Evolutionary conservation across 1,284 basidiomycete genomes (phyloP).

Genomic region (Laetiporus sulphureus): DNA sequence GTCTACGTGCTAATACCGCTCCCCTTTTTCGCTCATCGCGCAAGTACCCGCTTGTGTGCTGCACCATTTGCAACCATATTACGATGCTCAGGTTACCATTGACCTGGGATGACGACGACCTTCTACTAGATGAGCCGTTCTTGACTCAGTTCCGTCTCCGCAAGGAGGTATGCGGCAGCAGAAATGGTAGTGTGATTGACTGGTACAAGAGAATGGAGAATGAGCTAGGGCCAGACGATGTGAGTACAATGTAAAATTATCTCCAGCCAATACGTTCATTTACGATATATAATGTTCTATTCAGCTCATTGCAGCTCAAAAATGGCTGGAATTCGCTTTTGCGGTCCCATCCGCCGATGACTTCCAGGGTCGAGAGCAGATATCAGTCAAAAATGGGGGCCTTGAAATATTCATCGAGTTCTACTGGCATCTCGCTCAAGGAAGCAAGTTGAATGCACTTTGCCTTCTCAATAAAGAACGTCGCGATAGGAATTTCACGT

Average conservation of each 20-base stretch:
- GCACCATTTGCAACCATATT: too few relatives aligned
- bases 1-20: too few relatives aligned
- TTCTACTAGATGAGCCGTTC: constrained; percentile 27
- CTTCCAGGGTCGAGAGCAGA: background rate
- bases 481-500: background rate
- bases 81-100: constrained; percentile 18
- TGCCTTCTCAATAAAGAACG: background rate
- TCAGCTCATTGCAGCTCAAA: background rate
- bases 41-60: too few relatives aligned
- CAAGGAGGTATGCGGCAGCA: background rate
- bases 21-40: too few relatives aligned
- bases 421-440: constrained; percentile 19
- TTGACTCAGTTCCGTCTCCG: constrained; percentile 14
- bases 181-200: constrained; percentile 7
- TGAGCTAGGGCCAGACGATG: constrained; percentile 2
- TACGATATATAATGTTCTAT: background rate
- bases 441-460: background rate
- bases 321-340: constrained; percentile 10
- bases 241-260: background rate
- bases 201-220: constrained; percentile 12
- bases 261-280: background rate
- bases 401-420: constrained; percentile 20
- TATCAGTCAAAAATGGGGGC: background rate
- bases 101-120: constrained; percentile 19
- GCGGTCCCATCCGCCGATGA: background rate